Evolutionary conservation across 495 filamentous ascomycete genomes (phyloP), one percentile per base, ranked within the genome.

Genomic region (Penicillium pulvis): DNA sequence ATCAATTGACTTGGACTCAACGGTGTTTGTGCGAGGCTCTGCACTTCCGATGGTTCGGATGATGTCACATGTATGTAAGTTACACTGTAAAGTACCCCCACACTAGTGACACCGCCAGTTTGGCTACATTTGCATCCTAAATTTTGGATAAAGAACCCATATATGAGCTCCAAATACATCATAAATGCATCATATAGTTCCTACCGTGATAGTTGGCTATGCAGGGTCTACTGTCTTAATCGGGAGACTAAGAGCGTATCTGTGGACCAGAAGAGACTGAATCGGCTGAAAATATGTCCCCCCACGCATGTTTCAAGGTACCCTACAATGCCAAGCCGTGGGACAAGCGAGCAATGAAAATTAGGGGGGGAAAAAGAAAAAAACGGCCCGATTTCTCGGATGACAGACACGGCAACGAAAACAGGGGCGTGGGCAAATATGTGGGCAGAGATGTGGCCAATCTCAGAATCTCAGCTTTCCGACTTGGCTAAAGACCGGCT

Each of bases 51-150:
- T 12, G 26, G 8, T 6, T 17, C 4, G 30, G 8, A 63, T 66
- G 66, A 66, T 66, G 63, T 66, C 65, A 68, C 46, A 55, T 56
- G 48, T 48, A 48, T 31, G 23, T 42, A 46, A 48, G 35, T 28
- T 51, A 51, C 46, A 42, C 10, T 23, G 55, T 57, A 65, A 62
- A 42, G 20, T 19, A 66, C 66, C 66, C 66, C 66, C 66, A 69
- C 66, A 59, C 66, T 69, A 65, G 17, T 28, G 42, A 53, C 51
- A 53, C 51, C 51, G 36, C 51, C 51, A 44, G 51, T 44, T 44
- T 30, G 51, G 51, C 9, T 41, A 19, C 20, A n/a, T 28, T 36
- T 41, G 31, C 36, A 53, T 24, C 17, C 23, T 12, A 3, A 12
- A 28, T 47, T 47, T 47, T 24, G 9, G 33, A n/a, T 14, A 11